Conservation (phyloP, 352 stramenopile genomes). For the Peronospora belbahrii region DNA sequence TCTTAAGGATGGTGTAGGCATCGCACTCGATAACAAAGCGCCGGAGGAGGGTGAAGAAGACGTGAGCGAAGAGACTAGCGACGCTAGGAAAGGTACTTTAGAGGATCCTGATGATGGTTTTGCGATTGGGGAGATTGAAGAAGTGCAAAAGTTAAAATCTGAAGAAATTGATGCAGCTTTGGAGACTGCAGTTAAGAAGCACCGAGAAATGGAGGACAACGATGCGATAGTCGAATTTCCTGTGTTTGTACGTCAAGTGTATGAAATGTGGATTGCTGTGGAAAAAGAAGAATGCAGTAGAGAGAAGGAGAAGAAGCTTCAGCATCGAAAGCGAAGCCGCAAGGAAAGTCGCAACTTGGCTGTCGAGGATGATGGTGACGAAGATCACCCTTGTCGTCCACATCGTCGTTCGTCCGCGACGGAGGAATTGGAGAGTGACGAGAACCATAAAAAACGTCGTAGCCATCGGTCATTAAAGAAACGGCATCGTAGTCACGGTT, state of each 20-base stretch:
- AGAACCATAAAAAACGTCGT: constrained; percentile 22
- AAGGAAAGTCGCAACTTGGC: constrained; percentile 20
- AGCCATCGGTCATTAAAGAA: constrained; percentile 20
- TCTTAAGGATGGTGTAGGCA: constrained; percentile 28
- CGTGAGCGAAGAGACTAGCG: constrained; percentile 1
- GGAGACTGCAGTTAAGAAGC: constrained; percentile 21
- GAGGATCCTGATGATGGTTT: not conserved
- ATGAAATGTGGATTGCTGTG: constrained; percentile 32
- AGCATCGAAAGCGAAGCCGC: constrained; percentile 13
- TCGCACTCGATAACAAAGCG: constrained; percentile 35
- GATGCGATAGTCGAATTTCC: constrained; percentile 23
- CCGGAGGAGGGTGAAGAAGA: constrained; percentile 61
- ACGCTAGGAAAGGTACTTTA: not conserved
- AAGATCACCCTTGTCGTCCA: constrained; percentile 22
- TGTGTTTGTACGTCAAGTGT: constrained; percentile 32
- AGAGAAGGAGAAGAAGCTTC: constrained; percentile 22
- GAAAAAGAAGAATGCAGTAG: constrained; percentile 27
- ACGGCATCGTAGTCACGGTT: constrained; percentile 18
- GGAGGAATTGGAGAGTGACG: constrained; percentile 23
- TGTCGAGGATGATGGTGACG: constrained; percentile 11
- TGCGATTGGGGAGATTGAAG: not conserved
- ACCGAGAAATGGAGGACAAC: constrained; percentile 13
- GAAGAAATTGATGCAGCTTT: constrained; percentile 15
- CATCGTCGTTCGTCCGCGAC: constrained; percentile 19
- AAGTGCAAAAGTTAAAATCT: constrained; percentile 9